Evolutionary conservation across 1,139 yeast species (phyloP), one percentile per base, ranked within the genome.

Genomic region (Debaryomycetaceae sp.): DNA sequence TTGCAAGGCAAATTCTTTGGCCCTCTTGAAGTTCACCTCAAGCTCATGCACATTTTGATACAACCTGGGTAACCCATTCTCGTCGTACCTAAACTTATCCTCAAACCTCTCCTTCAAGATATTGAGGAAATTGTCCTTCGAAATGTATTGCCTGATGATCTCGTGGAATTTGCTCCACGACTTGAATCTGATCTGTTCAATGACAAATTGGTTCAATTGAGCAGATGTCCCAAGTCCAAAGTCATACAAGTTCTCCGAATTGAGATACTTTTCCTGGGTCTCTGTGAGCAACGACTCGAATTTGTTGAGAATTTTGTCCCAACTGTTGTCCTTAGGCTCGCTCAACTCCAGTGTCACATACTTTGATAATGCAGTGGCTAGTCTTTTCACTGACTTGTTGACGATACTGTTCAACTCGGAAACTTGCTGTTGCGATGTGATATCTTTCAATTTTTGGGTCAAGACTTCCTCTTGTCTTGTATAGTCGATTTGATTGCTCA

Each of bases 61-160:
- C 29, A 89, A 68, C 31, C 77, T 71, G 5, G 98, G 98, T 24
- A 86, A 60, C 4, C 93, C 95, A 40, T 79, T 72, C 28, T 72
- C 78, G 53, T 88, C 96, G 52, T 83, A 91, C 44, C 93, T 70
- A 61, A 91, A 91, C 34, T 62, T 64, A 37, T 80, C 85, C 46
- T 89, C 97, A 58, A 91, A 91, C 39, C 74, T 62, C 33, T 78
- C 84, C 51, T 80, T 76, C 46, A 83, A 52, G 17, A 80, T 63
- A 29, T 63, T 61, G 2, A 78, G 63, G 14, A 78, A 64, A 13
- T 66, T 72, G 30, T 79, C 86, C 39, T 74, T 81, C 13, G 72
- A 70, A 31, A 82, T 53, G 36, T 67, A 70, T 36, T 79, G 83
- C 41, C 71, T 80, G 29, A 82, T 64, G 13, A 75, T 61, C 3